phyloP scores from a whole-genome alignment of 371 early-diverging fungal genomes.

The Homolaphlyctis polyrhiza region DNA sequence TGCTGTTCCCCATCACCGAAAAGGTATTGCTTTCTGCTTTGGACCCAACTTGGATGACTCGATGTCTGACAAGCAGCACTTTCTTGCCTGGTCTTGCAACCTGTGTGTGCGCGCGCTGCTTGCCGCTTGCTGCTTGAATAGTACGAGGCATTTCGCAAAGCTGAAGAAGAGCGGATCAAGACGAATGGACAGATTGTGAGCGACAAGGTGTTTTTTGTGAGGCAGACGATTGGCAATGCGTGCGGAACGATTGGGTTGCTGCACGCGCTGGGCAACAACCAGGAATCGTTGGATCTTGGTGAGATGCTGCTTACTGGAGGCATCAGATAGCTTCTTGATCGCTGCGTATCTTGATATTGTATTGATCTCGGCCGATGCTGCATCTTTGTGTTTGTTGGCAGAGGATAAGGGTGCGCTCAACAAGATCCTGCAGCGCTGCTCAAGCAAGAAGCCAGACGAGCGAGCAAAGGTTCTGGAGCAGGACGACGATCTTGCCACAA shows the following conservation, averaged over 20 bases:
- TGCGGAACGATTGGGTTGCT: constrained; percentile 61
- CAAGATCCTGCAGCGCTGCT: constrained; percentile 56
- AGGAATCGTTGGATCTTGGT: constrained; percentile 19
- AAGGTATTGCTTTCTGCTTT: too few relatives aligned
- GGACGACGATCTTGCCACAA: constrained; percentile 31
- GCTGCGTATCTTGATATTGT: neutral
- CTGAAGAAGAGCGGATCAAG: constrained; percentile 49
- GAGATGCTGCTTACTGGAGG: neutral
- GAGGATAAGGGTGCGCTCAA: constrained; percentile 57
- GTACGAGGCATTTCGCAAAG: constrained; percentile 52
- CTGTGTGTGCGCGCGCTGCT: neutral
- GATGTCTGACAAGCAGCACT: neutral
- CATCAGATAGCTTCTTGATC: neutral
- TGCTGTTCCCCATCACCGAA: constrained; percentile 56
- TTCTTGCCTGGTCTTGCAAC: neutral
- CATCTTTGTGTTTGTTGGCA: too few relatives aligned
- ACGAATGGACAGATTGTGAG: constrained; percentile 48
- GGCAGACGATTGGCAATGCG: constrained; percentile 88
- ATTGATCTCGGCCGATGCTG: too few relatives aligned
- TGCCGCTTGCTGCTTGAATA: constrained; percentile 3
- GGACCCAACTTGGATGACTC: neutral
- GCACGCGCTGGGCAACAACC: constrained; percentile 40
- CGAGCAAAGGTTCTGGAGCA: constrained; percentile 65
- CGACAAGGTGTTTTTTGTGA: constrained; percentile 64
- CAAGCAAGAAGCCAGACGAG: constrained; percentile 58